Evolutionary conservation across 257 asterid genomes (phyloP), one percentile per base, ranked within the genome.

Genomic region (Phtheirospermum japonicum): DNA sequence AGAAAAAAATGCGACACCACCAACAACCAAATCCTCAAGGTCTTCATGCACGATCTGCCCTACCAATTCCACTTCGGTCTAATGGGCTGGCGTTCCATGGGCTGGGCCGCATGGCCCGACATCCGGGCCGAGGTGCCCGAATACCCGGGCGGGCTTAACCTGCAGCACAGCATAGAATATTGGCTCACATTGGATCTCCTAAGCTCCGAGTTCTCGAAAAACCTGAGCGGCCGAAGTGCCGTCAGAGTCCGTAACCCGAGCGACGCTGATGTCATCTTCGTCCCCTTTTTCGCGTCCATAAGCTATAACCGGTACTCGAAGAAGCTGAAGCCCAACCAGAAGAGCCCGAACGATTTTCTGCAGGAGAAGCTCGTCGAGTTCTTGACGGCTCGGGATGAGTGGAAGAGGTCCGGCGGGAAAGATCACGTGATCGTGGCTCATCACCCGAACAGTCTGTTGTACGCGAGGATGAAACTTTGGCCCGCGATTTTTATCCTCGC

Each of bases 91-190:
- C 83, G 73, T 46, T 49, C 74, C n/a, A 14, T 63, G 28, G 78
- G 64, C 58, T 58, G 36, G 23, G 63, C 57, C 32, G 71, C 85
- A 6, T 89, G 97, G 97, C 97, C 97, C 5, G 95, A 89, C 76
- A 54, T 89, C 17, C 74, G 75, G 59, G 53, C 26, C 9, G 52
- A 66, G 61, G 79, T 73, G 7, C 97, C 97, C 19, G 51, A 34
- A 0, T 89, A 89, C 73, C 88, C 94, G 0, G 94, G 91, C 18
- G 97, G 97, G 28, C 61, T 89, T 6, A 89, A 89, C 66, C 67
- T 82, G 75, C 97, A 89, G 76, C 97, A 89, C 48, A 89, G 97
- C 68, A 78, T 89, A 59, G 95, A 89, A 48, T 86, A 86, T 73
- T 89, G 95, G 97, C 80, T 89, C 32, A 84, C 89, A 48, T 64